Conservation (phyloP, 352 stramenopile genomes). For the Pythium aristosporum region DNA sequence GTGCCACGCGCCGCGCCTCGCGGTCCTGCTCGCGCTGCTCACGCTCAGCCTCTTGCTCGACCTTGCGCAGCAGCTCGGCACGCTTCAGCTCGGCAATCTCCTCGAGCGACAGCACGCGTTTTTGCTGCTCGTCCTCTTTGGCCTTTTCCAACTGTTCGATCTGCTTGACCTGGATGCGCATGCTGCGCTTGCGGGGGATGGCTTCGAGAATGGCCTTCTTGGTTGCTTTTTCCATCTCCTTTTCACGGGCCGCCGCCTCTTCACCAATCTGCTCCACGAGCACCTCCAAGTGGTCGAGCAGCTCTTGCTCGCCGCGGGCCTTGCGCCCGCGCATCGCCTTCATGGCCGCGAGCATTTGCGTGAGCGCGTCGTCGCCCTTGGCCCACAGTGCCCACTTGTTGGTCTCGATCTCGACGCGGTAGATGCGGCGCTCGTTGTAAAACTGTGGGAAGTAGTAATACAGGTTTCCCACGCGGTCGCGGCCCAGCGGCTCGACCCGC, state of each 20-base stretch:
- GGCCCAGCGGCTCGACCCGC: slow-evolving; percentile 67
- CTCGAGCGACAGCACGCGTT: slow-evolving; percentile 56
- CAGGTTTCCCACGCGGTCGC: slow-evolving; percentile 68
- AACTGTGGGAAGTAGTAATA: slow-evolving; percentile 89
- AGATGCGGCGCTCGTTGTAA: slow-evolving; percentile 80
- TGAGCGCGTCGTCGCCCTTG: slow-evolving; percentile 70
- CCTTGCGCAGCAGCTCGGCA: slow-evolving; percentile 61
- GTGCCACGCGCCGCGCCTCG: slow-evolving; percentile 46
- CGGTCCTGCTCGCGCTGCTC: slow-evolving; percentile 52
- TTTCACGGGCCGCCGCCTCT: slow-evolving; percentile 45
- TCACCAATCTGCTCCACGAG: slow-evolving; percentile 81
- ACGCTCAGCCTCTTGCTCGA: slow-evolving; percentile 63
- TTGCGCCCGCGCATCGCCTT: slow-evolving; percentile 62
- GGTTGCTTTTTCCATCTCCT: slow-evolving; percentile 71
- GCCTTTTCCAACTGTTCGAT: slow-evolving; percentile 78
- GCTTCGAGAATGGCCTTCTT: slow-evolving; percentile 78
- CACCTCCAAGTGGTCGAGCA: slow-evolving; percentile 76
- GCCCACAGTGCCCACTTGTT: slow-evolving; percentile 73
- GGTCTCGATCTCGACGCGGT: slow-evolving; percentile 50
- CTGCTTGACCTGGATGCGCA: slow-evolving; percentile 85
- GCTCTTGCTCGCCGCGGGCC: slow-evolving; percentile 66
- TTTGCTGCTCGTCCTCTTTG: slow-evolving; percentile 50
- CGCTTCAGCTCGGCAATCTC: slow-evolving; percentile 72
- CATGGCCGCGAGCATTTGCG: slow-evolving; percentile 53
- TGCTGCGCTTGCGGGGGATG: slow-evolving; percentile 79